Evolutionary conservation across 805 yeast genomes (phyloP).

Genomic region (Kregervanrija pseudodelftensis): DNA sequence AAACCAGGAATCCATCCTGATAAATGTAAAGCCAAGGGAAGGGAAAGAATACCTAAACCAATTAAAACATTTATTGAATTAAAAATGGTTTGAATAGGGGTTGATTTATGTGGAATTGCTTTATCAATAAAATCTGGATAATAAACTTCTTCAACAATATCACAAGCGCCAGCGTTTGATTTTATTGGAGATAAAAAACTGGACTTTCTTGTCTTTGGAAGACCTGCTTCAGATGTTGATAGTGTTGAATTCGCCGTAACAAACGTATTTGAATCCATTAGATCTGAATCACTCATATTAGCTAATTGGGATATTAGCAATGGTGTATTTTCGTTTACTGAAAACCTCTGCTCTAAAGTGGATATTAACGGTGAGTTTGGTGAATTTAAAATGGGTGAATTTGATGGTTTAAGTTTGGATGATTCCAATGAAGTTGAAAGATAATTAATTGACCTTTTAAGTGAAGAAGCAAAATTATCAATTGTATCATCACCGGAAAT

Average conservation of each 20-base stretch:
- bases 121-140: not conserved
- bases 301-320: no score
- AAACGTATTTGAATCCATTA: not conserved
- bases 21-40: conserved; percentile 61
- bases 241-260: no score
- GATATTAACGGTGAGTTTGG: no score
- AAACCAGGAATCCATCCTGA: conserved; percentile 62
- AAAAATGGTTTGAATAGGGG: conserved; percentile 69
- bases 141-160: no score
- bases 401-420: not conserved
- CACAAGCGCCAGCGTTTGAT: no score
- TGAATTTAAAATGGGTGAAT: no score
- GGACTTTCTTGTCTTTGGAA: no score
- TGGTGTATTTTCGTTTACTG: no score
- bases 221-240: no score
- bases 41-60: conserved; percentile 68
- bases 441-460: conserved; percentile 25
- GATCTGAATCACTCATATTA: conserved; percentile 1
- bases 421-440: conserved; percentile 19
- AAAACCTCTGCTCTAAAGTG: no score
- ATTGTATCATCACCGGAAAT: conserved; percentile 31
- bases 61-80: conserved; percentile 71
- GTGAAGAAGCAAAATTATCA: conserved; percentile 30
- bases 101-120: conserved; percentile 35
- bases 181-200: no score